Evolutionary conservation across 768 basidiomycete genomes (phyloP), one percentile per base, ranked within the genome.

Genomic region (Clavaria fumosa): DNA sequence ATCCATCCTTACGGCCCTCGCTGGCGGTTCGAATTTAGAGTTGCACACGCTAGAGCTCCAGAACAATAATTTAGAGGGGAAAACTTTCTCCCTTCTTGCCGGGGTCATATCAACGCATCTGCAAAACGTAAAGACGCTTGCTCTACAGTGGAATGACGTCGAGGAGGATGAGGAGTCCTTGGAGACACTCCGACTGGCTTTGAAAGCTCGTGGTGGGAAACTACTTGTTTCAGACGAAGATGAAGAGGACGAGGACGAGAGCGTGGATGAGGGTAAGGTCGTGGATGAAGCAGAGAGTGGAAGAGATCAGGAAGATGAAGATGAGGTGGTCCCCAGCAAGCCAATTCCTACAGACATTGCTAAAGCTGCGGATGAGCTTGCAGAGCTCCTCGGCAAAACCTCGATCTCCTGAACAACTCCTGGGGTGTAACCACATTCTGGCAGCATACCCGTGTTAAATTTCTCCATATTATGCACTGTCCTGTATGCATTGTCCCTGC

Each of bases 91-190:
- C 20, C 52, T 84, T 4, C 64, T 97, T 19, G 74, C 80, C 1
- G 54, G 67, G 15, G 76, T 72, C 1, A 72, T 96, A 39, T 61
- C 63, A 15, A 60, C 64, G 28, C 71, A 75, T 28, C 54, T 90
- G 32, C 55, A 61, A 18, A 57, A 57, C 26, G 56, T 99, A 31
- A 75, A 60, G 58, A 62, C 55, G 38, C 56, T 97, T 37, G 93
- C 96, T 54, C 50, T 96, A 42, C 90, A 93, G 51, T 88, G 84
- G 61, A 96, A 91, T 48, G 90, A 91, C 9, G 66, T 73, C 41
- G 81, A 86, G 31, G 85, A 83, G 37, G 76, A 79, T 20, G 75
- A 75, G 34, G 78, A 75, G 43, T 58, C 67, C 45, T 47, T 82
- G 12, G 66, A 69, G 40, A 60, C 66, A 34, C 55, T 86, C 37